phyloP scores from a whole-genome alignment of 768 basidiomycete species.

The Phaeolepiota aurea region DNA sequence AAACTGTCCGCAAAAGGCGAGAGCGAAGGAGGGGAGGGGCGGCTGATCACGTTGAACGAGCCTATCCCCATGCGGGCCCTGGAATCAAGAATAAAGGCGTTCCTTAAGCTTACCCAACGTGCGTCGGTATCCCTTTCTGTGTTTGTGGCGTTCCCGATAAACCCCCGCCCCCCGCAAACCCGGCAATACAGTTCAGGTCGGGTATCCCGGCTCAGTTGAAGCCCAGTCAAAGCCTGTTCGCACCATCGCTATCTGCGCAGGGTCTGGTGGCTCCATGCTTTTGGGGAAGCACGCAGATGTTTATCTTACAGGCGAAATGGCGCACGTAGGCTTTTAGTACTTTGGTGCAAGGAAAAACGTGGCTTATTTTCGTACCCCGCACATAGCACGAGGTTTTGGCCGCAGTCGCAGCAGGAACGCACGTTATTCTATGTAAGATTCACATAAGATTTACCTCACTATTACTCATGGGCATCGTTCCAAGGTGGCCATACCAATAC shows the following conservation, averaged over 20 bases:
- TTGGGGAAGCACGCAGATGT: constrained; percentile 70
- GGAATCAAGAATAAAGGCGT: constrained; percentile 60
- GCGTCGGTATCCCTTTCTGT: constrained; percentile 15
- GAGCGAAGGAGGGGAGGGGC: constrained; percentile 54
- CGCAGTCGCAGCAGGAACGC: constrained; percentile 62
- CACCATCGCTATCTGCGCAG: constrained; percentile 86
- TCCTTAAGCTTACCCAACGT: constrained; percentile 37
- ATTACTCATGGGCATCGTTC: constrained; percentile 10
- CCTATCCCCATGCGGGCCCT: constrained; percentile 53
- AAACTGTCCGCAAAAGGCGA: constrained; percentile 27
- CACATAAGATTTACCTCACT: constrained; percentile 16
- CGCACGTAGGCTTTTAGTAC: constrained; percentile 49
- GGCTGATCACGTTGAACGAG: constrained; percentile 54
- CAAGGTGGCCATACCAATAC: constrained; percentile 90
- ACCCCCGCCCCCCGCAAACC: constrained; percentile 8
- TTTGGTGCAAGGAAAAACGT: constrained; percentile 8
- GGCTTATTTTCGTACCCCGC: constrained; percentile 2
- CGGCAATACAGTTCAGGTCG: constrained; percentile 72
- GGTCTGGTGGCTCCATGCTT: constrained; percentile 78
- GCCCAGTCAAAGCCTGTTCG: constrained; percentile 27
- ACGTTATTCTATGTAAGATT: constrained; percentile 77
- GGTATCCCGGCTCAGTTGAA: constrained; percentile 27
- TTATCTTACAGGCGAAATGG: constrained; percentile 90
- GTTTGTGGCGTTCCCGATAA: too few species aligned
- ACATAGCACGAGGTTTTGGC: constrained; percentile 82